These are phyloP conservation scores for Yamadazyma jaroonii DNA, from an alignment of 1,139 yeast genomes.

Conservation along the genomic window DNA sequence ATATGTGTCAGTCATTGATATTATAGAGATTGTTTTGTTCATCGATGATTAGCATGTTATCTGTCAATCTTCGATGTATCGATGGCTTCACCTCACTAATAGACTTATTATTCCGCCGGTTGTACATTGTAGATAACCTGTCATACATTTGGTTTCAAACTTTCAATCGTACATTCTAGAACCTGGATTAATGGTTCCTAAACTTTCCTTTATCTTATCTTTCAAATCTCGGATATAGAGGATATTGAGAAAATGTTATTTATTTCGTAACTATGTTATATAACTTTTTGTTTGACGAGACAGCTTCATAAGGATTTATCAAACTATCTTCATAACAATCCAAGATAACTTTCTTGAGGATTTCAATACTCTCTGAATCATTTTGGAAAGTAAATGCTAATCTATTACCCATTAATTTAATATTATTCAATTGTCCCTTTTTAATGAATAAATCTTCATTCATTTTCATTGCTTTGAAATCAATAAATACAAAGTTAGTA, in stretches of 20 bases:
- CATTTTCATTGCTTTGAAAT: conserved; percentile 31
- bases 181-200: too few species aligned
- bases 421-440: conserved; percentile 23
- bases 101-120: too few species aligned
- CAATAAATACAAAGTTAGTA: conserved; percentile 43
- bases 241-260: neutral
- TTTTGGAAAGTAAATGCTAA: conserved; percentile 41
- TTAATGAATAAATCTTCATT: conserved; percentile 24
- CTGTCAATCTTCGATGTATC: too few species aligned
- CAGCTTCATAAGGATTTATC: conserved; percentile 21
- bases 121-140: too few species aligned
- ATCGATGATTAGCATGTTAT: too few species aligned
- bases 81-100: too few species aligned
- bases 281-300: conserved; percentile 13
- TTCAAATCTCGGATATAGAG: neutral
- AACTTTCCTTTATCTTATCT: too few species aligned
- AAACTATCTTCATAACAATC: conserved; percentile 30
- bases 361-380: conserved; percentile 29
- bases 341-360: conserved; percentile 26
- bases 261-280: conserved; percentile 40
- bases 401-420: conserved; percentile 31
- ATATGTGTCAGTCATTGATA: too few species aligned
- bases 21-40: too few species aligned
- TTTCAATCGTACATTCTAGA: too few species aligned
- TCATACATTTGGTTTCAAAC: too few species aligned